These are phyloP conservation scores for Carex scoparia DNA, from an alignment of 176 grass and related monocot species.

Conservation along the genomic window DNA sequence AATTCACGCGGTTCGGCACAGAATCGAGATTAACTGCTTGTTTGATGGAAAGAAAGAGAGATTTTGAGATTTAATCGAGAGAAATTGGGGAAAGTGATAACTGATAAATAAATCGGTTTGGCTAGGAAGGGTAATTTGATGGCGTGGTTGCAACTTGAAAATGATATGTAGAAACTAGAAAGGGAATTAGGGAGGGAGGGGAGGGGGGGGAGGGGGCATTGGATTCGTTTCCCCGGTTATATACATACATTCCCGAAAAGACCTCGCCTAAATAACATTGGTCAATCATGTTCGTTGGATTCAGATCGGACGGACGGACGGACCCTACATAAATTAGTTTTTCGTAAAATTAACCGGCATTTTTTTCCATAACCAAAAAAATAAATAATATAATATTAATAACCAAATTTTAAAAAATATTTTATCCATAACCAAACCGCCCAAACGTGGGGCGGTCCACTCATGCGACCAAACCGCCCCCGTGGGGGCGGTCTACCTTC, in stretches of 20 bases:
- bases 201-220: background rate
- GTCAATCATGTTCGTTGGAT: background rate
- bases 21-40: background rate
- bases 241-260: background rate
- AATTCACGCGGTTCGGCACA: background rate
- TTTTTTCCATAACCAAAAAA: no score
- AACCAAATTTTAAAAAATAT: no score
- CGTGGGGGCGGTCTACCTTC: no score
- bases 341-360: no score
- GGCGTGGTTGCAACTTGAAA: background rate
- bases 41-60: background rate
- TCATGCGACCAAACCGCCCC: no score
- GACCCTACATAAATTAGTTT: no score
- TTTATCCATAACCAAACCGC: no score
- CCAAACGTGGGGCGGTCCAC: no score
- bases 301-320: background rate
- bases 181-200: background rate
- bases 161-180: background rate
- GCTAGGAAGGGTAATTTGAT: background rate
- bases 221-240: background rate
- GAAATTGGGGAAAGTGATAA: constrained; percentile 24
- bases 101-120: constrained; percentile 5
- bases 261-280: background rate
- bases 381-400: no score
- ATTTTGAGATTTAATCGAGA: background rate